A percentile compares a stretch with the other conserved stretches of the same genome.
Evolutionary conservation across 306 rosid species (phyloP).

Genomic region (Coriaria nepalensis): DNA sequence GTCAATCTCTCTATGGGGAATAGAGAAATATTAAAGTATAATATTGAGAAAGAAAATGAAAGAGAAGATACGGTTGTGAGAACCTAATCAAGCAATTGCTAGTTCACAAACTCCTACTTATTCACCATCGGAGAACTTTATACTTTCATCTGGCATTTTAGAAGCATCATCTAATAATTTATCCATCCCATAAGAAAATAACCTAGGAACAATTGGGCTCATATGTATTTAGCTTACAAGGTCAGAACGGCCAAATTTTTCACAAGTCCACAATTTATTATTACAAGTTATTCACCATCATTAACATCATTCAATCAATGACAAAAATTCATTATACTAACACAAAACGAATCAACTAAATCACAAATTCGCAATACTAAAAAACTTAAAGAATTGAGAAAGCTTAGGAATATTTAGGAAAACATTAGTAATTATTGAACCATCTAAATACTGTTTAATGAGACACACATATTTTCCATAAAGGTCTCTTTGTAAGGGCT

Average conservation of each 20-base stretch:
- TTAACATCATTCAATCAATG: too few species aligned
- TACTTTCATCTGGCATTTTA: constrained; percentile 34
- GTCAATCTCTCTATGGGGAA: too few species aligned
- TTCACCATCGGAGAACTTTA: constrained; percentile 72
- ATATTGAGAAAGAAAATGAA: too few species aligned
- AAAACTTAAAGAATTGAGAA: not conserved
- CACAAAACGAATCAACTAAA: too few species aligned
- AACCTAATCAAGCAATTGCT: too few species aligned
- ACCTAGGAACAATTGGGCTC: constrained; percentile 31
- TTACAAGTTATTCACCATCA: too few species aligned
- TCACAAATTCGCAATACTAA: too few species aligned
- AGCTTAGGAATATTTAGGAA: constrained; percentile 88
- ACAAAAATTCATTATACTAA: too few species aligned
- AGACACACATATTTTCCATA: constrained; percentile 57
- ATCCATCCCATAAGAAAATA: constrained; percentile 66
- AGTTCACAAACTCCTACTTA: constrained; percentile 87
- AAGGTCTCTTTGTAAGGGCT: constrained; percentile 87
- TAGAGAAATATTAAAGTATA: too few species aligned
- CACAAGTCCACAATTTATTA: constrained; percentile 74
- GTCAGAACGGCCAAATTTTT: constrained; percentile 76
- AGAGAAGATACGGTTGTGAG: too few species aligned
- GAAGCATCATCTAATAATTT: constrained; percentile 48
- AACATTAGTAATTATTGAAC: constrained; percentile 86
- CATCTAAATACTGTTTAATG: constrained; percentile 74
- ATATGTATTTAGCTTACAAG: constrained; percentile 44